Evolutionary conservation across 1,284 basidiomycete genomes (phyloP).

Genomic region (Apiotrichum domesticum): DNA sequence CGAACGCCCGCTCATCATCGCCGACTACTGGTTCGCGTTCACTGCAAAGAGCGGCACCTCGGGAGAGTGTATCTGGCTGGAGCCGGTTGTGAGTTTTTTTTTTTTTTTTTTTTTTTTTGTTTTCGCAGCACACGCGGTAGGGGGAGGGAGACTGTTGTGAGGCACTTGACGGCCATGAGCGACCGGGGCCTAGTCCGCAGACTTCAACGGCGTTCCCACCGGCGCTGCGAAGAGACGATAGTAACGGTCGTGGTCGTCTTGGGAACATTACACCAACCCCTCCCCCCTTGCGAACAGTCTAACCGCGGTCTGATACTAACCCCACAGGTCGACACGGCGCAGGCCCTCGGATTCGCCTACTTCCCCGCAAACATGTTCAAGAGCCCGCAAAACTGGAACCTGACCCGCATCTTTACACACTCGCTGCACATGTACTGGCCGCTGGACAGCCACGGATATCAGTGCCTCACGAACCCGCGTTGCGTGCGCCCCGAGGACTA

Average conservation of each 20-base stretch:
- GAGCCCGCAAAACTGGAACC: neutral
- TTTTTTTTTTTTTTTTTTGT: conserved; percentile 22
- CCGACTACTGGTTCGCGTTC: conserved; percentile 33
- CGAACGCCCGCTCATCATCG: conserved; percentile 30
- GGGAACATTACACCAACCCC: too few relatives aligned
- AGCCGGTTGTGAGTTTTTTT: conserved; percentile 25
- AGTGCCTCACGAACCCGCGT: conserved; percentile 39
- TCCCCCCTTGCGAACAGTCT: too few relatives aligned
- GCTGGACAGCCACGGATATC: conserved; percentile 21
- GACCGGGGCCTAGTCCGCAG: too few relatives aligned
- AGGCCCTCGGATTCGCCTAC: neutral
- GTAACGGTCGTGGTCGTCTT: too few relatives aligned
- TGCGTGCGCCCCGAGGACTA: conserved; percentile 39
- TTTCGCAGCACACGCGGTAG: too few relatives aligned
- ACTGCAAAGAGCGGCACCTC: conserved; percentile 14
- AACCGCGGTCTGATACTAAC: too few relatives aligned
- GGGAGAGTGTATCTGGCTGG: conserved; percentile 35
- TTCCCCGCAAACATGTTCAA: neutral
- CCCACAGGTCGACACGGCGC: neutral
- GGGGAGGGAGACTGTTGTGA: too few relatives aligned
- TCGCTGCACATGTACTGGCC: conserved; percentile 6
- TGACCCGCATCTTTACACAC: neutral
- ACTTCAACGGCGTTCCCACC: too few relatives aligned
- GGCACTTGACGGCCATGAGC: too few relatives aligned
- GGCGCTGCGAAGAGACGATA: too few relatives aligned